These are phyloP conservation scores for Fomitopsis palustris DNA, from an alignment of 1,284 basidiomycete genomes.

Conservation along the genomic window DNA sequence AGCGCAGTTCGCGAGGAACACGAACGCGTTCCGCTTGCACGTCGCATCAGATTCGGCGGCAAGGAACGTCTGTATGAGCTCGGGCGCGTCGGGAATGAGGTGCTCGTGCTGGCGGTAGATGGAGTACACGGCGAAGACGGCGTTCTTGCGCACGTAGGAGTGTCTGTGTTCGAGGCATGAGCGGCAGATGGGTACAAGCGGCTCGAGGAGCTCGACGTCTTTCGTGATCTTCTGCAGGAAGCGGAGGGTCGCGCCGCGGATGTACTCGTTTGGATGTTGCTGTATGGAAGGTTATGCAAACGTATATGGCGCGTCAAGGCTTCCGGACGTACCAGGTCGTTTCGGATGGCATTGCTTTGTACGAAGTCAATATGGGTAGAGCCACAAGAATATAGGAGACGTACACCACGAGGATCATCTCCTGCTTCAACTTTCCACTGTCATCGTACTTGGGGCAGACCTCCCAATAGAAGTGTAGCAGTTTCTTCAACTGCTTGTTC, in stretches of 20 bases:
- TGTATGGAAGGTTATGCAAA: constrained; percentile 28
- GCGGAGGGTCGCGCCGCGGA: constrained; percentile 93
- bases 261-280: constrained; percentile 99
- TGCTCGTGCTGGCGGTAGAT: constrained; percentile 95
- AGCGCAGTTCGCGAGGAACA: constrained; percentile 87
- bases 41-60: constrained; percentile 96
- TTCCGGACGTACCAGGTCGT: constrained; percentile 74
- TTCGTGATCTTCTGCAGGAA: constrained; percentile 96
- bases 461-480: constrained; percentile 99
- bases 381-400: constrained; percentile 30
- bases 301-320: neutral
- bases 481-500: constrained; percentile 98
- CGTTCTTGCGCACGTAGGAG: constrained; percentile 98
- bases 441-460: constrained; percentile 99
- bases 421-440: constrained; percentile 96
- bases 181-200: constrained; percentile 91
- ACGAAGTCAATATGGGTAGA: constrained; percentile 18
- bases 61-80: constrained; percentile 96
- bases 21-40: constrained; percentile 97
- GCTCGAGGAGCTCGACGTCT: constrained; percentile 94
- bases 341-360: constrained; percentile 90
- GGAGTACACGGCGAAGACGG: constrained; percentile 93
- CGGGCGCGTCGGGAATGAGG: constrained; percentile 95
- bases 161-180: constrained; percentile 97
- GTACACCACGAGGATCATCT: constrained; percentile 99